Evolutionary conservation across 2,329 filamentous ascomycete genomes (phyloP).

Genomic region (Alternaria incomplexa): DNA sequence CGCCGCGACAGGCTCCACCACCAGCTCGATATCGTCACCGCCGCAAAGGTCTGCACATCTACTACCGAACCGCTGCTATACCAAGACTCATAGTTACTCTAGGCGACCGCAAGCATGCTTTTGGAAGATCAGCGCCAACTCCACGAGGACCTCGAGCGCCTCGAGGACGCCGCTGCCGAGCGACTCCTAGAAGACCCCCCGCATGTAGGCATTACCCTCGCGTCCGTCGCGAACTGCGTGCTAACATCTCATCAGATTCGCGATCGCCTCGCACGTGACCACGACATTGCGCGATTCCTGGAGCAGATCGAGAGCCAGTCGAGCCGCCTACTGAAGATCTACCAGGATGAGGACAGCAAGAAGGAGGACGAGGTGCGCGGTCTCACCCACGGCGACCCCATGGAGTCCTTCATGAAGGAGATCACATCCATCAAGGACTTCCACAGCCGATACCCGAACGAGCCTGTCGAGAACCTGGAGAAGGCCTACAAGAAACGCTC

Average conservation of each 20-base stretch:
- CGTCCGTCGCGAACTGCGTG: background rate
- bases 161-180: slow-evolving; percentile 93
- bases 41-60: slow-evolving; percentile 31
- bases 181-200: slow-evolving; percentile 87
- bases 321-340: slow-evolving; percentile 78
- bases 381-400: slow-evolving; percentile 82
- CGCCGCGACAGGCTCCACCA: slow-evolving; percentile 18
- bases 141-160: slow-evolving; percentile 93
- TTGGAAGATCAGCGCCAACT: slow-evolving; percentile 92
- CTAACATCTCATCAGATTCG: slow-evolving; percentile 68
- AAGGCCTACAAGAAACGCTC: slow-evolving; percentile 80
- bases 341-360: slow-evolving; percentile 76
- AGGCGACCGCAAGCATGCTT: slow-evolving; percentile 64
- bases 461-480: slow-evolving; percentile 94
- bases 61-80: slow-evolving; percentile 14
- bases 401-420: slow-evolving; percentile 91
- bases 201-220: slow-evolving; percentile 64
- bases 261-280: slow-evolving; percentile 86
- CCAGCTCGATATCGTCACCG: slow-evolving; percentile 17
- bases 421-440: slow-evolving; percentile 82
- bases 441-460: slow-evolving; percentile 89
- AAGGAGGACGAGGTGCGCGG: slow-evolving; percentile 81
- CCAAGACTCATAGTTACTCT: slow-evolving; percentile 21
- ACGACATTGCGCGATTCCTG: slow-evolving; percentile 87
- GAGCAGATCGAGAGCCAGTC: slow-evolving; percentile 89